phyloP scores from a whole-genome alignment of 306 rosid genomes.

The Vachellia pachyceras region DNA sequence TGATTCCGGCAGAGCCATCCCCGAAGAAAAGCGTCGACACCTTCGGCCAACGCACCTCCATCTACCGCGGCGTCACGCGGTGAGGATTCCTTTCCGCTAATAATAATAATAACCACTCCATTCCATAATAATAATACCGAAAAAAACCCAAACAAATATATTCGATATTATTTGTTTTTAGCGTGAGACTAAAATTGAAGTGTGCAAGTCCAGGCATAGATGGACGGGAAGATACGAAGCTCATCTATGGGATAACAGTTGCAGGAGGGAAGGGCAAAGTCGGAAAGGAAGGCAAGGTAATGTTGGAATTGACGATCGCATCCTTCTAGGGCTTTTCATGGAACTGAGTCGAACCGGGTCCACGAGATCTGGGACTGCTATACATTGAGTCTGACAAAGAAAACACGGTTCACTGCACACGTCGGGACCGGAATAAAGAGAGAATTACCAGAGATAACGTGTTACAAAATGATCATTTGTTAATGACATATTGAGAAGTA shows the following conservation, averaged over 20 bases:
- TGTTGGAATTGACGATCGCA: background rate
- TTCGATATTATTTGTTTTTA: background rate
- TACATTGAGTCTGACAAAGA: conserved; percentile 26
- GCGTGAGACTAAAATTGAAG: background rate
- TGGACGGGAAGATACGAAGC: conserved; percentile 99
- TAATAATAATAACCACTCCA: too few relatives aligned
- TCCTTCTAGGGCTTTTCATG: conserved; percentile 5
- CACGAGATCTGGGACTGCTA: conserved; percentile 49
- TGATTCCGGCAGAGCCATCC: conserved; percentile 35
- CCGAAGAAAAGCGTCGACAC: conserved; percentile 76
- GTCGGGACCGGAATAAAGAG: conserved; percentile 56
- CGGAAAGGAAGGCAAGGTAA: conserved; percentile 98
- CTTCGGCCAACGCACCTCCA: conserved; percentile 96
- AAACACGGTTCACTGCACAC: conserved; percentile 13
- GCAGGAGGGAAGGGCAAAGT: conserved; percentile 97
- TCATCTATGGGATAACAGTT: conserved; percentile 98
- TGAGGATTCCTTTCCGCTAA: conserved; percentile 32
- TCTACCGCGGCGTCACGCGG: conserved; percentile 97
- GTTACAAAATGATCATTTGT: too few relatives aligned
- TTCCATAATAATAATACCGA: background rate
- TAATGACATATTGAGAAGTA: too few relatives aligned
- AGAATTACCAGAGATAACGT: too few relatives aligned
- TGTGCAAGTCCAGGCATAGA: conserved; percentile 64
- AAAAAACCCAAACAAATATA: too few relatives aligned
- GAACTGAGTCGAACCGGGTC: conserved; percentile 42